Percentiles rank a stretch among this genome's conserved stretches.
phyloP scores from a whole-genome alignment of 2,329 filamentous ascomycete genomes.

The Plenodomus biglobosus region DNA sequence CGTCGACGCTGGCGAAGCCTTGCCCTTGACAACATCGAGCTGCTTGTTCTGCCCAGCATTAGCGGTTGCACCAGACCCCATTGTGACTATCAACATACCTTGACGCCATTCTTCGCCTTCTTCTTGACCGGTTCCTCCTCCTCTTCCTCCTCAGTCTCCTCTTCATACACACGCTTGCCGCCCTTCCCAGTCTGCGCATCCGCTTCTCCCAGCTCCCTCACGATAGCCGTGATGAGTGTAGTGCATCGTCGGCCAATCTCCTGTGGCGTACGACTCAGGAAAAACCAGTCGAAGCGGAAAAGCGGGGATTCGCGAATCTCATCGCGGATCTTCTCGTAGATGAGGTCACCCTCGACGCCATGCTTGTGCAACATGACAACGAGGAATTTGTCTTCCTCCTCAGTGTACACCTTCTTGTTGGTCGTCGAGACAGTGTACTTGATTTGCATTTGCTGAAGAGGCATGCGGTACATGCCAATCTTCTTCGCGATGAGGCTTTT shows the following conservation, averaged over 20 bases:
- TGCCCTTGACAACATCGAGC: conserved; percentile 81
- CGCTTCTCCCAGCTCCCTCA: conserved; percentile 83
- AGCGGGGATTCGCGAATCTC: conserved; percentile 92
- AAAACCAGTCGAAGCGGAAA: conserved; percentile 99
- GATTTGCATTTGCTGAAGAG: conserved; percentile 95
- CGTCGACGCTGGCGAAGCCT: conserved; percentile 72
- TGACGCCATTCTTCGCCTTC: conserved; percentile 85
- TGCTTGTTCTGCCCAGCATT: conserved; percentile 74
- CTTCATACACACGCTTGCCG: conserved; percentile 73
- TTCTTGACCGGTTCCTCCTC: conserved; percentile 85
- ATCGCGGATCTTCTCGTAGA: conserved; percentile 94
- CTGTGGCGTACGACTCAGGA: conserved; percentile 88
- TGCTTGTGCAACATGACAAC: conserved; percentile 90
- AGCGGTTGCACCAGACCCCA: conserved; percentile 5
- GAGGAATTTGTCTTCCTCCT: conserved; percentile 95
- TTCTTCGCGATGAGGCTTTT: conserved; percentile 93
- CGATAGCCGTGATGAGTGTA: conserved; percentile 89
- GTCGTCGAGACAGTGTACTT: conserved; percentile 99
- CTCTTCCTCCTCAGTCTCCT: conserved; percentile 79
- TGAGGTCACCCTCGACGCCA: conserved; percentile 84
- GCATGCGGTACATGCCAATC: conserved; percentile 94
- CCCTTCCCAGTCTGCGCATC: conserved; percentile 63
- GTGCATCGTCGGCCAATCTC: conserved; percentile 92
- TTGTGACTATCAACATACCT: conserved; percentile 59
- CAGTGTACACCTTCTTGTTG: conserved; percentile 99